Percentiles rank a stretch among this genome's conserved stretches.
Conservation (phyloP, 768 basidiomycete species). For the Nidula microcarpa region DNA sequence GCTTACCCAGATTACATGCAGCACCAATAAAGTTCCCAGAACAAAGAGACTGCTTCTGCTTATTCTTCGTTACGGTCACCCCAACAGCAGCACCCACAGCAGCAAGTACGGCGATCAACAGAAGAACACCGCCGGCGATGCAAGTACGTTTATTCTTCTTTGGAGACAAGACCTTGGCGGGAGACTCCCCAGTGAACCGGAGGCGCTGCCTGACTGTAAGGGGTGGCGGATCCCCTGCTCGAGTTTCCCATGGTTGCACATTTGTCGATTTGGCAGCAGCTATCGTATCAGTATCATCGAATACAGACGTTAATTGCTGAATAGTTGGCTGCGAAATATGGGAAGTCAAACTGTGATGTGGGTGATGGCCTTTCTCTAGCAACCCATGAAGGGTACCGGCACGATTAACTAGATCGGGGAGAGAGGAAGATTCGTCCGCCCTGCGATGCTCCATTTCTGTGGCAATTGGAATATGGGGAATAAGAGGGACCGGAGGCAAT, state of each 20-base stretch:
- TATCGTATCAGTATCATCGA: conserved; percentile 12
- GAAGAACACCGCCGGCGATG: conserved; percentile 9
- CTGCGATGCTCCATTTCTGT: conserved; percentile 37
- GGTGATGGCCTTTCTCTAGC: conserved; percentile 50
- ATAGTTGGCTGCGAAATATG: conserved; percentile 6
- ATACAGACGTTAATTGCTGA: conserved; percentile 13
- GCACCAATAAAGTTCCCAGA: conserved; percentile 42
- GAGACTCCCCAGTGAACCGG: no score
- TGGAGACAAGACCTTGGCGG: no score
- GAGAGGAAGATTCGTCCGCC: conserved; percentile 42
- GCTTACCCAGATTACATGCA: conserved; percentile 55
- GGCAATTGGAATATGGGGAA: conserved; percentile 41
- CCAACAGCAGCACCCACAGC: conserved; percentile 38
- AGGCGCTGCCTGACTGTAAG: no score
- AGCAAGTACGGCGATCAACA: conserved; percentile 26
- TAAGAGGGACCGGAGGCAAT: conserved; percentile 54
- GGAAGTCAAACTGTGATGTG: conserved; percentile 40
- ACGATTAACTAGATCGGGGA: conserved; percentile 51
- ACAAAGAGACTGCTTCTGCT: conserved; percentile 24
- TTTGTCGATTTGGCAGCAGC: not conserved
- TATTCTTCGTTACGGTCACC: conserved; percentile 32
- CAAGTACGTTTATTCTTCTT: no score
- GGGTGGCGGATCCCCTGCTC: no score
- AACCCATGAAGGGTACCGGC: conserved; percentile 45
- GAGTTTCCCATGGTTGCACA: no score